Base-by-base conservation (phyloP, 805 yeast genomes). In the Candida quercuum region DNA sequence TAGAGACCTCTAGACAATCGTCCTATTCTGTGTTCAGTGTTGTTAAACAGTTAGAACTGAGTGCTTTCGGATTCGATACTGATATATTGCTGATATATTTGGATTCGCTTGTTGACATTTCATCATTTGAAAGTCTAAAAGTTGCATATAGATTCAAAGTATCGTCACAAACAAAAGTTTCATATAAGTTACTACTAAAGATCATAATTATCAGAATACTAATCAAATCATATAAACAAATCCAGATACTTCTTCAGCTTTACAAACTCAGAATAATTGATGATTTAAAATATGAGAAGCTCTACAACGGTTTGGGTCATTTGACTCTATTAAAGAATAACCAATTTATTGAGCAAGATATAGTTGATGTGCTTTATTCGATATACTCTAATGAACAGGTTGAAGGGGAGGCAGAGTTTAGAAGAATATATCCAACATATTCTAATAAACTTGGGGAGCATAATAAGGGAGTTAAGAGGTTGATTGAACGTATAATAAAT, bases 11-110 rank as follows among this genome's bases (percentile, higher is more conserved):
- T 5, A 40, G 38, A n/a, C 37, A 42, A 8, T 39, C 53, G 2
- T 50, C 57, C 6, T 27, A 45, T 8, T 51, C 57, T 1, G 51
- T 50, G 8, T 37, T 49, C 3, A 43, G 53, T 13, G 29, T 45
- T 11, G 29, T 51, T 15, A 33, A 44, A 8, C 41, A 45, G 1
- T 34, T 53, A 13, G 40, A 42, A 6, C 14, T 38, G 15, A 41
- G 39, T 12, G 45, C 52, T 9, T 22, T 47, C 10, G 10, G 35
- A 5, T 35, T 42, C 10, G 49, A 46, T 28, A 24, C 40, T 10
- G 56, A 52, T 21, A 40, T 47, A 1, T 42, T 45, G 9, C 36
- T 52, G 26, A 37, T 54, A 4, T 54, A 49, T 31, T 14, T 51
- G 2, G 54, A 52, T 27, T 26, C 49, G 3, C 13, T 54, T 3